Percentiles rank a stretch among this genome's conserved stretches.
phyloP scores from a whole-genome alignment of 257 asterid species.

The Fraxinus quadrangulata region DNA sequence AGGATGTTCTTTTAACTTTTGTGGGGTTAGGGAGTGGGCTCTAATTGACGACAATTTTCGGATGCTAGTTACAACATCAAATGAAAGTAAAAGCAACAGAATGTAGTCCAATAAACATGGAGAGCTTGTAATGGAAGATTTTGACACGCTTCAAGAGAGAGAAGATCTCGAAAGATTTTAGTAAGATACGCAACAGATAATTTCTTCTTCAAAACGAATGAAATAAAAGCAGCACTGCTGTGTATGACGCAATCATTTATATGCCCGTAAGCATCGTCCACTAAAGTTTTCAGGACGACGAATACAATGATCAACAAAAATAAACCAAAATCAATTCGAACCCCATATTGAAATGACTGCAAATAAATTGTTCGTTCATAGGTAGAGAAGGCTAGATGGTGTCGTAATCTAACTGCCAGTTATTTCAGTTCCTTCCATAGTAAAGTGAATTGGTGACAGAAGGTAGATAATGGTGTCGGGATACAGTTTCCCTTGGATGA shows the following conservation, averaged over 20 bases:
- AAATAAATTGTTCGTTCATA: constrained; percentile 21
- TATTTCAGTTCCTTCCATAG: constrained; percentile 41
- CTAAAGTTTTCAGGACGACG: no score
- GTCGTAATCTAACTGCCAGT: constrained; percentile 21
- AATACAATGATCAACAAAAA: neutral
- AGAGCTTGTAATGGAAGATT: neutral
- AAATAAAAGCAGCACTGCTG: neutral
- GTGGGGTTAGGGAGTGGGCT: neutral
- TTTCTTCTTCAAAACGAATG: neutral
- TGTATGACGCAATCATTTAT: neutral
- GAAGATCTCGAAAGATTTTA: neutral
- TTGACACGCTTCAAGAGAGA: neutral
- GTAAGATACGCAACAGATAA: neutral
- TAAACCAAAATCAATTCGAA: neutral
- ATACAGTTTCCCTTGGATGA: constrained; percentile 27
- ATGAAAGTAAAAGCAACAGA: neutral
- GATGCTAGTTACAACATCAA: neutral
- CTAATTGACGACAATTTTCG: neutral
- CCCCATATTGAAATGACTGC: constrained; percentile 11
- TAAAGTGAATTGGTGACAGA: constrained; percentile 38
- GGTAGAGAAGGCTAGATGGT: constrained; percentile 7
- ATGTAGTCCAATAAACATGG: neutral
- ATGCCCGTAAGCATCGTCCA: neutral
- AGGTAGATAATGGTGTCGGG: constrained; percentile 41
- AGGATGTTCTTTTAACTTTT: constrained; percentile 16